Percentiles rank a stretch among this genome's conserved stretches.
These are phyloP conservation scores for Pontederia paniculata DNA, from an alignment of 176 grass and related monocot genomes.

Conservation along the genomic window DNA sequence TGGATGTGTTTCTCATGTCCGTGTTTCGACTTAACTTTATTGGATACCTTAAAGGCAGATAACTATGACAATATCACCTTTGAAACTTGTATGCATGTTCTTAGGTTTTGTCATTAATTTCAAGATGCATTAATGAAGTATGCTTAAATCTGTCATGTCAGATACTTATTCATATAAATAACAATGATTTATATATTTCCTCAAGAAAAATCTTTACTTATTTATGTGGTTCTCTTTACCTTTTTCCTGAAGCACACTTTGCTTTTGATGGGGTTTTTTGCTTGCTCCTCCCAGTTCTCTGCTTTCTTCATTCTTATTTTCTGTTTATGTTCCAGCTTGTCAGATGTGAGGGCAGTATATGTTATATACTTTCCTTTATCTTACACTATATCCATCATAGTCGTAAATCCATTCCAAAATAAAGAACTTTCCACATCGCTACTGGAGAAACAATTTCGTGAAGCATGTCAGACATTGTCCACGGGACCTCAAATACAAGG, in stretches of 20 bases:
- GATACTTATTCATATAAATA: too few species aligned
- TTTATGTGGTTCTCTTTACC: background rate
- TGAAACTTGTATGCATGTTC: too few species aligned
- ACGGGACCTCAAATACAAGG: slow-evolving; percentile 24
- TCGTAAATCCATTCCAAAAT: slow-evolving; percentile 89
- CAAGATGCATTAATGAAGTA: too few species aligned
- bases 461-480: slow-evolving; percentile 42
- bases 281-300: background rate
- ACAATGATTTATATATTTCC: too few species aligned
- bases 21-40: too few species aligned
- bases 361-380: slow-evolving; percentile 73
- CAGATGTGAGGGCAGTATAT: slow-evolving; percentile 84
- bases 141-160: too few species aligned
- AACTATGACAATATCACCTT: too few species aligned
- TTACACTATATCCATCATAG: slow-evolving; percentile 45
- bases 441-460: slow-evolving; percentile 89
- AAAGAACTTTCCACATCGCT: slow-evolving; percentile 71
- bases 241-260: too few species aligned
- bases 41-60: too few species aligned
- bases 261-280: background rate
- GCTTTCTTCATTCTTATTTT: slow-evolving; percentile 19
- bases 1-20: too few species aligned
- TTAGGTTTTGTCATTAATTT: too few species aligned
- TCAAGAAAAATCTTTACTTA: too few species aligned
- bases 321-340: slow-evolving; percentile 46